Evolutionary conservation across 108 stramenopile genomes (phyloP).

Genomic region (Licmophora abbreviata): DNA sequence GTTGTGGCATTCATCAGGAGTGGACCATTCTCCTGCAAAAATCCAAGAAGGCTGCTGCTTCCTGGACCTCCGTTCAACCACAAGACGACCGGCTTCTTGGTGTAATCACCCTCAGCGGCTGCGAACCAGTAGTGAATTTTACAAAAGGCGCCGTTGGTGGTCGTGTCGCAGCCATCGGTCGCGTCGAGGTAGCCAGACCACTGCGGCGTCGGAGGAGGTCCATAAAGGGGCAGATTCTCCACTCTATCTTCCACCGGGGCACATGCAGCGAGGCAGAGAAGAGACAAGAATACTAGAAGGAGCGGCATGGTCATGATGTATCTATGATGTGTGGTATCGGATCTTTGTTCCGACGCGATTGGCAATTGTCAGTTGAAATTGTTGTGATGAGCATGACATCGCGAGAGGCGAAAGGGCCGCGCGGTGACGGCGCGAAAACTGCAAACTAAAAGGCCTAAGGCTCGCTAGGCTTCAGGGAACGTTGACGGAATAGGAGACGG

Average conservation of each 20-base stretch:
- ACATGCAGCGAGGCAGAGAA: slow-evolving; percentile 4
- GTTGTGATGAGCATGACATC: too few species aligned
- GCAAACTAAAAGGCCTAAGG: too few species aligned
- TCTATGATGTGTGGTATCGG: too few species aligned
- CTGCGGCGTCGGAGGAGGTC: slow-evolving; percentile 40
- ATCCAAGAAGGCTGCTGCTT: slow-evolving; percentile 31
- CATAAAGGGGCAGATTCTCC: slow-evolving; percentile 35
- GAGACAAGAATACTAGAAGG: too few species aligned
- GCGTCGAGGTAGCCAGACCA: slow-evolving; percentile 52
- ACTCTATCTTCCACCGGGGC: slow-evolving; percentile 35
- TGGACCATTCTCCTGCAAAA: slow-evolving; percentile 51
- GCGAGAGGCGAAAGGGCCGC: too few species aligned
- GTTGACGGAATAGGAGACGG: too few species aligned
- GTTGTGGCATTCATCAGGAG: slow-evolving; percentile 43
- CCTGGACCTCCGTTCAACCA: slow-evolving; percentile 69
- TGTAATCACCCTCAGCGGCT: slow-evolving; percentile 25
- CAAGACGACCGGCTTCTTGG: slow-evolving; percentile 27
- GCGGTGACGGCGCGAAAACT: too few species aligned
- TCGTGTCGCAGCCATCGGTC: slow-evolving; percentile 34
- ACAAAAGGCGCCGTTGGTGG: slow-evolving; percentile 33
- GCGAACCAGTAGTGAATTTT: slow-evolving; percentile 51
- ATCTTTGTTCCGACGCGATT: too few species aligned
- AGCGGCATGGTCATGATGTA: too few species aligned
- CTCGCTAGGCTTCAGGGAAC: too few species aligned
- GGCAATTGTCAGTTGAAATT: too few species aligned